phyloP scores from a whole-genome alignment of 352 stramenopile species.

The Phytophthora idaei region DNA sequence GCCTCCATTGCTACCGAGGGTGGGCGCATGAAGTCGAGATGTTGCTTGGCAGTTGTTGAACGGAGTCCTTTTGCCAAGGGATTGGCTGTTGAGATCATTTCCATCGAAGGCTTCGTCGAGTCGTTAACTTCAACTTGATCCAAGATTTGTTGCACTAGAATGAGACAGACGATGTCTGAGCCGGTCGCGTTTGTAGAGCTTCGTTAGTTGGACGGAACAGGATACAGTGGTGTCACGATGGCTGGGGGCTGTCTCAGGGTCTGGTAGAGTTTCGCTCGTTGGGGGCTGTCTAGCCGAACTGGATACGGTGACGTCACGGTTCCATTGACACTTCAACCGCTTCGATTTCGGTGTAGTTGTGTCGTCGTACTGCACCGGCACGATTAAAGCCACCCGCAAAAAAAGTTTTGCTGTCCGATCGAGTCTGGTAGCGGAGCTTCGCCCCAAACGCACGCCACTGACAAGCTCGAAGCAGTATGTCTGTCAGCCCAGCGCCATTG shows the following conservation, averaged over 20 bases:
- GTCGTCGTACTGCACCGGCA: constrained; percentile 1
- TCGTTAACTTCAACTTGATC: constrained; percentile 13
- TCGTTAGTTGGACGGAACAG: not conserved
- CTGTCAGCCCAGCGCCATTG: not conserved
- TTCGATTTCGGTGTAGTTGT: constrained; percentile 10
- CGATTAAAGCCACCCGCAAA: not conserved
- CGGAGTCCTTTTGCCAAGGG: no score
- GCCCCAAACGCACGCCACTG: not conserved
- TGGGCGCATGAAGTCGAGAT: no score
- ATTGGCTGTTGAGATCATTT: not conserved
- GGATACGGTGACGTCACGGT: constrained; percentile 14
- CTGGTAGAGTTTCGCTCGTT: not conserved
- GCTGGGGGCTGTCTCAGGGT: no score
- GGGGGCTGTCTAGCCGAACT: not conserved
- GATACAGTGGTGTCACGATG: not conserved
- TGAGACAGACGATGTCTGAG: constrained; percentile 1
- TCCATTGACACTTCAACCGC: constrained; percentile 15
- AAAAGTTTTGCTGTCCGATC: constrained; percentile 21
- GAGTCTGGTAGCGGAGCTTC: not conserved
- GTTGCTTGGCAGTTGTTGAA: no score
- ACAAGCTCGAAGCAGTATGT: constrained; percentile 3
- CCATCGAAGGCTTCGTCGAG: not conserved
- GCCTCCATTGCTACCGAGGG: no score
- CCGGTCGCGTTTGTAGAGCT: constrained; percentile 4
- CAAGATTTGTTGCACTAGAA: constrained; percentile 5